These are phyloP conservation scores for Nymphaea thermarum DNA, from an alignment of 164 flowering plant species.

Conservation along the genomic window DNA sequence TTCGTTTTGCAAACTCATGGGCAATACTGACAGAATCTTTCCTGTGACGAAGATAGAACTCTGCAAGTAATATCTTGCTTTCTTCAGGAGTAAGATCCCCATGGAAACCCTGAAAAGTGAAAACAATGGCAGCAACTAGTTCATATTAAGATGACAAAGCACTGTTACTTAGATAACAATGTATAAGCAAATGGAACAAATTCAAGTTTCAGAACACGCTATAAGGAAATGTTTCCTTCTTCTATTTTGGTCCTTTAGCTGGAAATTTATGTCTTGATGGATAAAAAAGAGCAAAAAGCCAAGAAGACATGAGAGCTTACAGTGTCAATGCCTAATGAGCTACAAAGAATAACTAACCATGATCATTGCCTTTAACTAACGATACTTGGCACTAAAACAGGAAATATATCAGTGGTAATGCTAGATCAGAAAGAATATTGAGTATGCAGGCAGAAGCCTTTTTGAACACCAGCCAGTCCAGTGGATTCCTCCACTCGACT, in stretches of 20 bases:
- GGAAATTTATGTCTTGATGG: background rate
- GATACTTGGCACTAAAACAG: background rate
- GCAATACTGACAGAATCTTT: slow-evolving; percentile 51
- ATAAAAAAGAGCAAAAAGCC: background rate
- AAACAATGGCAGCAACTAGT: background rate
- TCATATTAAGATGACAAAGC: no score
- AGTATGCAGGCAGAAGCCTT: no score
- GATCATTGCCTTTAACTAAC: background rate
- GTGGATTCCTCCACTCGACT: no score
- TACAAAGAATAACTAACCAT: no score
- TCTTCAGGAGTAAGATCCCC: slow-evolving; percentile 70
- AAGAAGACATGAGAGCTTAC: background rate
- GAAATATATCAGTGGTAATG: no score
- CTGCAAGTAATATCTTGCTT: slow-evolving; percentile 67
- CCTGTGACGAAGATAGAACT: slow-evolving; percentile 77
- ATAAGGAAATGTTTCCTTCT: background rate
- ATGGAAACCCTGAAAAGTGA: slow-evolving; percentile 66
- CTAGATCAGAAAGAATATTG: no score
- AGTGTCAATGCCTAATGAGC: no score
- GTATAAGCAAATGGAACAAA: background rate
- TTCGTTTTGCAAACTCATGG: slow-evolving; percentile 59
- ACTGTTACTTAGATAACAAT: no score
- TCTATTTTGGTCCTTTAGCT: background rate
- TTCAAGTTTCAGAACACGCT: background rate
- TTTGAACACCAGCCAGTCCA: no score